phyloP scores from a whole-genome alignment of 1,139 yeast genomes.

The Lodderomyces metapsilosis region DNA sequence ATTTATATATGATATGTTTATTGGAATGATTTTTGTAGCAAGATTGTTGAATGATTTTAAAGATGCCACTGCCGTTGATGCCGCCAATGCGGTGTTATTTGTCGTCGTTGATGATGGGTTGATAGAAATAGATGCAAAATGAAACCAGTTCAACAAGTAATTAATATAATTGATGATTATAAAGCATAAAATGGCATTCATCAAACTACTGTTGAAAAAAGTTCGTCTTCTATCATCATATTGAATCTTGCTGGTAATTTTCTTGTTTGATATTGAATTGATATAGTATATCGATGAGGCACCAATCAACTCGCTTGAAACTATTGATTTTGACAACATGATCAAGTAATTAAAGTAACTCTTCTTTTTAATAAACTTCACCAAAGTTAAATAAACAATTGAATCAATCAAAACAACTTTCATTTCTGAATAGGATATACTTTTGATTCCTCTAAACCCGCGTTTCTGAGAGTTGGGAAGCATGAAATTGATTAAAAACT shows the following conservation, averaged over 20 bases:
- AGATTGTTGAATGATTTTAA: constrained; percentile 1
- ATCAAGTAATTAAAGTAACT: constrained; percentile 38
- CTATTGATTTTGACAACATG: constrained; percentile 47
- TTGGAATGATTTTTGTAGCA: constrained; percentile 5
- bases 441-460: constrained; percentile 5
- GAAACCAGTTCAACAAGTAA: constrained; percentile 21
- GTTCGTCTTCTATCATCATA: constrained; percentile 20
- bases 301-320: constrained; percentile 52
- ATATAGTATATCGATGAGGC: constrained; percentile 21
- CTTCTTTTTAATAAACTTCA: constrained; percentile 28
- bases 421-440: constrained; percentile 17
- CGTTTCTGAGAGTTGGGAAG: constrained; percentile 8
- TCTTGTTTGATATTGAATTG: constrained; percentile 16
- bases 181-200: constrained; percentile 31
- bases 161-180: constrained; percentile 29
- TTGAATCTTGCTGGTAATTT: constrained; percentile 17
- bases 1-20: constrained; percentile 11
- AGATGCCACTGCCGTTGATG: not conserved
- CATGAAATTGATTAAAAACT: constrained; percentile 29
- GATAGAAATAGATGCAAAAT: constrained; percentile 10
- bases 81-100: constrained; percentile 3
- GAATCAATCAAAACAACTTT: constrained; percentile 30
- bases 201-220: constrained; percentile 20
- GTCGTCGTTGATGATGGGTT: not conserved
- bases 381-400: constrained; percentile 28